A percentile compares a stretch with the other conserved stretches of the same genome.
Conservation (phyloP, 2,329 filamentous ascomycete genomes). For the Mycosphaerella arachidis region DNA sequence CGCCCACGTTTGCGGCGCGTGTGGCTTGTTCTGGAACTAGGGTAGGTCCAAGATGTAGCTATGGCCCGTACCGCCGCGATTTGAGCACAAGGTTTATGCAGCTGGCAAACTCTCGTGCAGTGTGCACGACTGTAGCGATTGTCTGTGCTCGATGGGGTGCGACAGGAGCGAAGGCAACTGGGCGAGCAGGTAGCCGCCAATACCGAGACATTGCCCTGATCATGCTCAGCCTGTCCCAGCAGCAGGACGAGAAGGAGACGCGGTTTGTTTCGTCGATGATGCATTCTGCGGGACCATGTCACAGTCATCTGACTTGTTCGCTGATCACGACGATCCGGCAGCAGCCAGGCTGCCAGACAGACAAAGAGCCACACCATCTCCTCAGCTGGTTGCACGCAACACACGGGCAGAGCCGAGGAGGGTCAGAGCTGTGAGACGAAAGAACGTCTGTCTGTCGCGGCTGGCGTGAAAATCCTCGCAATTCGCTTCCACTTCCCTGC, state of each 20-base stretch:
- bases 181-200: neutral
- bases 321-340: neutral
- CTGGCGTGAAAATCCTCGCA: neutral
- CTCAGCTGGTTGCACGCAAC: neutral
- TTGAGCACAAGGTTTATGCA: neutral
- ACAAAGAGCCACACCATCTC: neutral
- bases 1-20: neutral
- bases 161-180: neutral
- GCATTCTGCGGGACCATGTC: neutral
- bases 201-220: neutral
- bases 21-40: neutral
- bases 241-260: neutral
- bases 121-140: neutral
- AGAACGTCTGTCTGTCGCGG: neutral
- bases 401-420: neutral
- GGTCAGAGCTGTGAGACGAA: neutral
- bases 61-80: neutral
- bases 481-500: neutral
- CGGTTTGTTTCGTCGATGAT: neutral
- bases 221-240: neutral
- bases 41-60: neutral
- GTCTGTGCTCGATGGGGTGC: neutral
- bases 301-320: neutral
- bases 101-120: neutral
- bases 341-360: neutral